phyloP scores from a whole-genome alignment of 768 basidiomycete species.

The Clavulina sp. region DNA sequence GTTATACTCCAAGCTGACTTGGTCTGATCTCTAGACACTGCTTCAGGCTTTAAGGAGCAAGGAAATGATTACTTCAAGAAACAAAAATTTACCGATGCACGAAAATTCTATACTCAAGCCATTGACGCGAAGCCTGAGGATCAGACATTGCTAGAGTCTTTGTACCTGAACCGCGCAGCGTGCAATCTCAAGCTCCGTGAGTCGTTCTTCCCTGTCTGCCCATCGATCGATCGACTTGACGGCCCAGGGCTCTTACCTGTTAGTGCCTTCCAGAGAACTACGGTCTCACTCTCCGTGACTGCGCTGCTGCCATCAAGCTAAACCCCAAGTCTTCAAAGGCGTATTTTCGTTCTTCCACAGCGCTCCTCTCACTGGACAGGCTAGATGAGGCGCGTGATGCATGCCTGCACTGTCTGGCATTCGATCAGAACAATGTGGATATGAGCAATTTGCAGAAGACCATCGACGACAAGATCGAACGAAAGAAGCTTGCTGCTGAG shows the following conservation, averaged over 20 bases:
- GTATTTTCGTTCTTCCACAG: slow-evolving; percentile 67
- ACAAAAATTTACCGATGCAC: slow-evolving; percentile 72
- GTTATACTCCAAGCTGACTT: slow-evolving; percentile 1
- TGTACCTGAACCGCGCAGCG: slow-evolving; percentile 81
- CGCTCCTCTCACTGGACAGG: slow-evolving; percentile 55
- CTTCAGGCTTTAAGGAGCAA: slow-evolving; percentile 84
- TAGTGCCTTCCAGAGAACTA: slow-evolving; percentile 49
- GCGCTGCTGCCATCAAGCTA: slow-evolving; percentile 48
- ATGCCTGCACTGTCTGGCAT: slow-evolving; percentile 46
- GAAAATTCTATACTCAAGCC: slow-evolving; percentile 80
- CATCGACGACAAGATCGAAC: slow-evolving; percentile 12
- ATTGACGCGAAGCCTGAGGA: slow-evolving; percentile 70
- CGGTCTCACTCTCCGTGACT: slow-evolving; percentile 71
- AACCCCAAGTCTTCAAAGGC: slow-evolving; percentile 62
- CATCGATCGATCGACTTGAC: background rate
- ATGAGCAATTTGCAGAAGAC: slow-evolving; percentile 28
- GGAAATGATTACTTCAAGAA: slow-evolving; percentile 90
- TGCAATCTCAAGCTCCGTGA: slow-evolving; percentile 78
- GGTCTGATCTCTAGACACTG: slow-evolving; percentile 45
- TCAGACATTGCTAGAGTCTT: slow-evolving; percentile 34
- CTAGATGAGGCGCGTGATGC: slow-evolving; percentile 73
- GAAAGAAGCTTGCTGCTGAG: slow-evolving; percentile 19
- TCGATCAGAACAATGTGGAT: slow-evolving; percentile 39
- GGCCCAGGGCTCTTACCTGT: background rate
- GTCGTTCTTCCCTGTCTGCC: slow-evolving; percentile 14